These are phyloP conservation scores for Trametes cingulata DNA, from an alignment of 768 basidiomycete species.

Conservation along the genomic window DNA sequence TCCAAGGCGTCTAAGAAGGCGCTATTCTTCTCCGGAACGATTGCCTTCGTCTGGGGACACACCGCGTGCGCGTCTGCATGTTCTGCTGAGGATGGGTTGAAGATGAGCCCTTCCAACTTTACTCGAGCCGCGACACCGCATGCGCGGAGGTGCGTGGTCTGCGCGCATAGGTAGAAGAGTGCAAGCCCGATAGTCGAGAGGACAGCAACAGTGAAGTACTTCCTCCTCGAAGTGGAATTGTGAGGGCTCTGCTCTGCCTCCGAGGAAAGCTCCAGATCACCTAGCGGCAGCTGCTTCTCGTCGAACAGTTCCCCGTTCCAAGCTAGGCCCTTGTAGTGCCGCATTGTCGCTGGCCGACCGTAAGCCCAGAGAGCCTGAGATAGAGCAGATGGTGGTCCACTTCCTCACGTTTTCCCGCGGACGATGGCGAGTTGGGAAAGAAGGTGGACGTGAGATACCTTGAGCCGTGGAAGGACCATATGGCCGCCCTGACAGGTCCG, in stretches of 20 bases:
- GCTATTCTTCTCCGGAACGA: constrained; percentile 8
- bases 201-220: background rate
- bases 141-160: background rate
- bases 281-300: background rate
- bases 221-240: background rate
- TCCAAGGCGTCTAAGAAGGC: constrained; percentile 13
- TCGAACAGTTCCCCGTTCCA: background rate
- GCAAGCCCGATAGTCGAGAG: background rate
- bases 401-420: too few relatives aligned
- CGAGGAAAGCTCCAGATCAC: background rate
- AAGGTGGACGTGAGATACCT: too few relatives aligned
- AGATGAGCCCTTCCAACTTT: background rate
- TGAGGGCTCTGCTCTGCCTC: background rate
- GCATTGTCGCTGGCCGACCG: too few relatives aligned
- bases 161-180: background rate
- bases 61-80: background rate
- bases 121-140: background rate
- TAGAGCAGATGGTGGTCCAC: background rate
- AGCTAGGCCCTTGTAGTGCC: background rate
- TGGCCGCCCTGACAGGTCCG: too few relatives aligned
- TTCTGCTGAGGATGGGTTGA: background rate
- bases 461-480: too few relatives aligned
- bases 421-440: too few relatives aligned
- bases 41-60: constrained; percentile 12
- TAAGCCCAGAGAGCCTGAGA: background rate